Evolutionary conservation across 768 basidiomycete species (phyloP).

Genomic region (Cubamyces sp.): DNA sequence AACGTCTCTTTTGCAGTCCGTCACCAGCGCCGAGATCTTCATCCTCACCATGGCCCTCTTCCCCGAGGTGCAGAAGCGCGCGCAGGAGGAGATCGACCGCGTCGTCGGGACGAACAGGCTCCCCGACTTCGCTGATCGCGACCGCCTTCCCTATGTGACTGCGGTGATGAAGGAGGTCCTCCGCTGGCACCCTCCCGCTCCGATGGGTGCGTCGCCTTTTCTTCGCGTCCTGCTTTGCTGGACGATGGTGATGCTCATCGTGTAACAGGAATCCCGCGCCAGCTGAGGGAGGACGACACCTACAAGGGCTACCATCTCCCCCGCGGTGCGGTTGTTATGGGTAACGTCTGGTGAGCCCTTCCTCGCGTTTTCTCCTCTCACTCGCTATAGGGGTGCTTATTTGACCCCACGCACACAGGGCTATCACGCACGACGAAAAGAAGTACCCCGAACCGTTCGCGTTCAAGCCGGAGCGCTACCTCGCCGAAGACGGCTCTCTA

Average conservation of each 20-base stretch:
- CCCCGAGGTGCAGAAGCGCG: slow-evolving; percentile 25
- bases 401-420: background rate
- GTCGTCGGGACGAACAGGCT: slow-evolving; percentile 28
- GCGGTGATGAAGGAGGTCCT: slow-evolving; percentile 34
- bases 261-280: slow-evolving; percentile 25
- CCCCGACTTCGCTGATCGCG: slow-evolving; percentile 27
- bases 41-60: slow-evolving; percentile 26
- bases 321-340: slow-evolving; percentile 26
- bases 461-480: slow-evolving; percentile 20
- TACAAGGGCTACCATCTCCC: slow-evolving; percentile 31
- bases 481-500: slow-evolving; percentile 12
- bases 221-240: too few relatives aligned
- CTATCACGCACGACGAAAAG: slow-evolving; percentile 15
- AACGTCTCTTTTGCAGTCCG: background rate
- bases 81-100: slow-evolving; percentile 27
- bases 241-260: too few relatives aligned
- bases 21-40: slow-evolving; percentile 10
- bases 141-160: slow-evolving; percentile 28
- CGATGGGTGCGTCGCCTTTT: background rate
- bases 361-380: too few relatives aligned
- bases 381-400: too few relatives aligned
- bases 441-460: slow-evolving; percentile 18
- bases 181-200: slow-evolving; percentile 39
- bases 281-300: slow-evolving; percentile 27
- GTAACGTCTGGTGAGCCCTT: slow-evolving; percentile 27